Percentiles rank a stretch among this genome's conserved stretches.
Evolutionary conservation across 352 stramenopile species (phyloP).

Genomic region (Poterioochromonas sp.): DNA sequence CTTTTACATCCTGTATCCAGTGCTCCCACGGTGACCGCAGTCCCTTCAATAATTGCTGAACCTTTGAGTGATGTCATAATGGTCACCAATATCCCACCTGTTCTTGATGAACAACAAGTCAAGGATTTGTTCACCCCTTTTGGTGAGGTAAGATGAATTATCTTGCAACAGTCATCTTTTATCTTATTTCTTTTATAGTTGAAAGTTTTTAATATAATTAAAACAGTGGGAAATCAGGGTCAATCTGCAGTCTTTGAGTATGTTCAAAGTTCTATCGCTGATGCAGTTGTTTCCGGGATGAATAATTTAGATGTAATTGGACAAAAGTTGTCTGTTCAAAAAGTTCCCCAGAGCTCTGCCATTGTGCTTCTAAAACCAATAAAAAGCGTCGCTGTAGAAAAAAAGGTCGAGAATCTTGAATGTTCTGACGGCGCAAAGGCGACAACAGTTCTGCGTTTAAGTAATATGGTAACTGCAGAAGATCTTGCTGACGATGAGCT

Average conservation of each 20-base stretch:
- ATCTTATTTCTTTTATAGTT: not conserved
- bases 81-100: slow-evolving; percentile 21
- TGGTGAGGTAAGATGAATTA: slow-evolving; percentile 16
- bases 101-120: not conserved
- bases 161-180: not conserved
- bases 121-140: slow-evolving; percentile 28
- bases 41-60: not conserved
- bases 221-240: not conserved
- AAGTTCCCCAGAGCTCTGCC: not conserved
- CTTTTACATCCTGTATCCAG: too few species aligned
- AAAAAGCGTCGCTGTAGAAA: too few species aligned
- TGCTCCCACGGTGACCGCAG: too few species aligned
- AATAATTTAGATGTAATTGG: not conserved
- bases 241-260: slow-evolving; percentile 31
- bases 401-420: too few species aligned
- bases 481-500: slow-evolving; percentile 13
- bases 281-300: slow-evolving; percentile 10
- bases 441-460: not conserved
- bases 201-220: slow-evolving; percentile 29
- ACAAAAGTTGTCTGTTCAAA: not conserved
- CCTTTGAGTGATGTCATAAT: slow-evolving; percentile 21
- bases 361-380: slow-evolving; percentile 4
- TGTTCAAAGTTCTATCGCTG: not conserved
- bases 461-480: slow-evolving; percentile 27
- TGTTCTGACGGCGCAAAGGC: not conserved